Evolutionary conservation across 176 grass and related monocot genomes (phyloP).

Genomic region (Musa schizocarpa): DNA sequence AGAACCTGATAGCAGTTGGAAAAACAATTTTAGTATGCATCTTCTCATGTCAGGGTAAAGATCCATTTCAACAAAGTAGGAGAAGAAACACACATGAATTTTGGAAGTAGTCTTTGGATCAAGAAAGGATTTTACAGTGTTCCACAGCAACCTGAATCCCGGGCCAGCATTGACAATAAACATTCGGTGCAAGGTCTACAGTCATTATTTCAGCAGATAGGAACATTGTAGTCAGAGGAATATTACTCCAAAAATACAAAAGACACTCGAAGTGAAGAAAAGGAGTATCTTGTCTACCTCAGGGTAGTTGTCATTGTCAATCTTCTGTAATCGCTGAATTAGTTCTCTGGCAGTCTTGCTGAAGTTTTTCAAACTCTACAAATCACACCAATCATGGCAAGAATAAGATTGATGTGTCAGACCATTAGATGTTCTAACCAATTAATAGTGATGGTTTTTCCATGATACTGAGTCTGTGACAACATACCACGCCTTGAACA

Average conservation of each 20-base stretch:
- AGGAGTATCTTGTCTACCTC: conserved; percentile 4
- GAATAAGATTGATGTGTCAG: neutral
- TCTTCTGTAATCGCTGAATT: conserved; percentile 16
- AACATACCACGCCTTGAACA: conserved; percentile 15
- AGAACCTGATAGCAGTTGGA: conserved; percentile 2
- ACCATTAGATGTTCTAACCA: neutral
- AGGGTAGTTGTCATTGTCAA: conserved; percentile 19
- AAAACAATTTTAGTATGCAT: neutral
- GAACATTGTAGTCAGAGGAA: neutral
- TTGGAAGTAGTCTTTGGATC: conserved; percentile 20
- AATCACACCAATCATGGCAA: neutral
- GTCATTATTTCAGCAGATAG: neutral
- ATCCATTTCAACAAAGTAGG: neutral
- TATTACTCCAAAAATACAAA: neutral
- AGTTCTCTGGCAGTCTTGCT: conserved; percentile 17
- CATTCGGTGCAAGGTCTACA: conserved; percentile 16
- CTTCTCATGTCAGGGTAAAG: neutral
- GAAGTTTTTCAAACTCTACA: conserved; percentile 17
- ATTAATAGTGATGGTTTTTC: neutral
- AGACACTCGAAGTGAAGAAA: neutral
- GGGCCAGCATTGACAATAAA: conserved; percentile 18
- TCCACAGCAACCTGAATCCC: conserved; percentile 19
- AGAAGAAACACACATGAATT: conserved; percentile 6
- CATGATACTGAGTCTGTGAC: neutral
- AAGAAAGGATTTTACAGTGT: conserved; percentile 21